phyloP scores from a whole-genome alignment of 2,329 filamentous ascomycete species.

The Exophiala oligosperma region DNA sequence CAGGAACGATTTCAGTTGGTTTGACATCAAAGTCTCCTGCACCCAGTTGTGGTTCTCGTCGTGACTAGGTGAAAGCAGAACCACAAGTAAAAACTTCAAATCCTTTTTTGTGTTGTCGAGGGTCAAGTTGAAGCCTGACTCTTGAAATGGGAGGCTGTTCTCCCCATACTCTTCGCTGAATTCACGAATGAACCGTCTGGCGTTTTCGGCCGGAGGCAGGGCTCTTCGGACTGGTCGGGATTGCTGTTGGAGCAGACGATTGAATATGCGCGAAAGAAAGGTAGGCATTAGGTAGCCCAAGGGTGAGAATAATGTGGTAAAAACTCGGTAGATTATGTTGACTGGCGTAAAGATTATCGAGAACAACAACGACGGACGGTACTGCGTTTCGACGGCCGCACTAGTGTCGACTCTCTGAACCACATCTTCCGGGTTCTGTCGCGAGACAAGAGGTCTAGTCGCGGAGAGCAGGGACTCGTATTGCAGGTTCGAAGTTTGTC shows the following conservation, averaged over 20 bases:
- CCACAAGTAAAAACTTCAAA: conserved; percentile 84
- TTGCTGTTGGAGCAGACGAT: conserved; percentile 73
- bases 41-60: conserved; percentile 86
- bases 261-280: conserved; percentile 60
- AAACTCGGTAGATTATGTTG: conserved; percentile 71
- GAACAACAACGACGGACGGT: conserved; percentile 72
- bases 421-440: conserved; percentile 24
- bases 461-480: conserved; percentile 54
- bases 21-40: conserved; percentile 74
- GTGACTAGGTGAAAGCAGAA: conserved; percentile 88
- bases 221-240: conserved; percentile 62
- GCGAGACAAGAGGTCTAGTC: conserved; percentile 32
- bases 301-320: conserved; percentile 70
- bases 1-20: conserved; percentile 72
- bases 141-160: conserved; percentile 72
- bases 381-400: conserved; percentile 62
- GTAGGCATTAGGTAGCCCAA: conserved; percentile 73
- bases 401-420: conserved; percentile 71
- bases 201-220: conserved; percentile 81
- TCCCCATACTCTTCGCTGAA: conserved; percentile 91
- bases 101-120: conserved; percentile 88
- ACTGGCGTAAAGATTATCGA: conserved; percentile 80
- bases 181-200: conserved; percentile 83
- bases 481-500: conserved; percentile 73
- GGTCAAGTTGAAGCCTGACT: conserved; percentile 88